phyloP scores from a whole-genome alignment of 2,329 filamentous ascomycete species.

The Ophiostoma ulmi region DNA sequence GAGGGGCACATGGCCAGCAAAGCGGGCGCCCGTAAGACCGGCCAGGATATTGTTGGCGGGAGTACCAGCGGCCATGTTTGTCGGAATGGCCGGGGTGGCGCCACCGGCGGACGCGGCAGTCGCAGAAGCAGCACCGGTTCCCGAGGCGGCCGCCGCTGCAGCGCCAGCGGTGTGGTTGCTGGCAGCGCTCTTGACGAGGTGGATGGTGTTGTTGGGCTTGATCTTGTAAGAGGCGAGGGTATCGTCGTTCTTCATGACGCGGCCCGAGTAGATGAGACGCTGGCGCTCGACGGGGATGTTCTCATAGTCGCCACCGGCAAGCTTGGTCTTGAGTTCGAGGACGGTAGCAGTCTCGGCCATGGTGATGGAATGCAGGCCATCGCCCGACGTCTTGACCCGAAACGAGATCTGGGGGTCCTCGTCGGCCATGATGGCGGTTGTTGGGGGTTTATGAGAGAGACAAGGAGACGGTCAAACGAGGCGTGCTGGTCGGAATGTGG shows the following conservation, averaged over 20 bases:
- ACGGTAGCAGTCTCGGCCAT: constrained; percentile 72
- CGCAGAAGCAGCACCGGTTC: constrained; percentile 26
- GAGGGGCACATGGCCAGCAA: constrained; percentile 84
- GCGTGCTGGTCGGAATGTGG: neutral
- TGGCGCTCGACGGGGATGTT: constrained; percentile 83
- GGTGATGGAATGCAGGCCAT: constrained; percentile 69
- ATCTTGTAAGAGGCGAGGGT: constrained; percentile 84
- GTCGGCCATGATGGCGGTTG: constrained; percentile 54
- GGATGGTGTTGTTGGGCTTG: constrained; percentile 90
- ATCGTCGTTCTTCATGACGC: constrained; percentile 93
- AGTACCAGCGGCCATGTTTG: constrained; percentile 74
- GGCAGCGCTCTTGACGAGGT: constrained; percentile 91
- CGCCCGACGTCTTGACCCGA: constrained; percentile 95
- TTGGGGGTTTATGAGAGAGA: neutral
- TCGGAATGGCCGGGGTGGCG: constrained; percentile 58
- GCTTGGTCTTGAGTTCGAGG: constrained; percentile 81
- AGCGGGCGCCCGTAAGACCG: constrained; percentile 84
- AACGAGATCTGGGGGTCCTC: constrained; percentile 80
- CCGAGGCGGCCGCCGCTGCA: constrained; percentile 9
- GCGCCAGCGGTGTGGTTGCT: constrained; percentile 61
- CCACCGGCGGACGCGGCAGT: constrained; percentile 40
- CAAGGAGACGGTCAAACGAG: too few relatives aligned
- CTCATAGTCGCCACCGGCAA: constrained; percentile 74
- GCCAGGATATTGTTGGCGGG: constrained; percentile 80
- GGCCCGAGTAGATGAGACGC: constrained; percentile 93